phyloP scores from a whole-genome alignment of 228 moss, liverwort and hornwort genomes.

The Sphagnum fallax region DNA sequence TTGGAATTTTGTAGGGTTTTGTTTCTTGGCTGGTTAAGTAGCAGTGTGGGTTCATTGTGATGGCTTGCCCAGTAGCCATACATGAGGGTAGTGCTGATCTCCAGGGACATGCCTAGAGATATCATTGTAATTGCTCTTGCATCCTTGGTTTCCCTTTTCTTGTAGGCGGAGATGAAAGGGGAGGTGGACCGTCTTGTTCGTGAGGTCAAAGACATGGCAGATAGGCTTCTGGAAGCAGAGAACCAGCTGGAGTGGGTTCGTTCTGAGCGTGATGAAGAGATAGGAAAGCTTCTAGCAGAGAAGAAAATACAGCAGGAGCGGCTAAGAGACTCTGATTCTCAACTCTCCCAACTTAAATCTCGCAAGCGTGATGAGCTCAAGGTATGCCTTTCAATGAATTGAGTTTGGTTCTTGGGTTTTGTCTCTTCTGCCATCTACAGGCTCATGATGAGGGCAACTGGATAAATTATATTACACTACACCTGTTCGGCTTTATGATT shows the following conservation, averaged over 20 bases:
- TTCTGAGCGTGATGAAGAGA: slow-evolving; percentile 87
- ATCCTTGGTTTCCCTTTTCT: neutral
- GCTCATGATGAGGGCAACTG: neutral
- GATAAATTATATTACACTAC: too few relatives aligned
- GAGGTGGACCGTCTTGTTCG: slow-evolving; percentile 71
- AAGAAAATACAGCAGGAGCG: slow-evolving; percentile 74
- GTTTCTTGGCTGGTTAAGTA: too few relatives aligned
- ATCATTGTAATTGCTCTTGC: too few relatives aligned
- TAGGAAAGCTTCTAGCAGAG: slow-evolving; percentile 65
- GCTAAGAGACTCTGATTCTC: slow-evolving; percentile 79
- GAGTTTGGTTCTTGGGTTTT: neutral
- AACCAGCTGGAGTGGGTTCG: slow-evolving; percentile 90
- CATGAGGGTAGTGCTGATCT: too few relatives aligned
- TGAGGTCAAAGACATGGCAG: slow-evolving; percentile 88
- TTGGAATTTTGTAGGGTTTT: too few relatives aligned
- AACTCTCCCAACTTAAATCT: slow-evolving; percentile 81
- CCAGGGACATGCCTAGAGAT: too few relatives aligned
- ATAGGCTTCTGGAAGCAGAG: slow-evolving; percentile 72
- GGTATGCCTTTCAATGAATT: slow-evolving; percentile 21
- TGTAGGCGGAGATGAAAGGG: slow-evolving; percentile 66
- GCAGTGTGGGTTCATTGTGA: too few relatives aligned
- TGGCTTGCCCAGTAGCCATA: too few relatives aligned
- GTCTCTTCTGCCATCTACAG: neutral
- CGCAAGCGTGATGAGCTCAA: slow-evolving; percentile 91
- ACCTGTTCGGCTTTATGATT: too few relatives aligned